phyloP scores from a whole-genome alignment of 106 monocot species.

The Dioscorea alata region DNA sequence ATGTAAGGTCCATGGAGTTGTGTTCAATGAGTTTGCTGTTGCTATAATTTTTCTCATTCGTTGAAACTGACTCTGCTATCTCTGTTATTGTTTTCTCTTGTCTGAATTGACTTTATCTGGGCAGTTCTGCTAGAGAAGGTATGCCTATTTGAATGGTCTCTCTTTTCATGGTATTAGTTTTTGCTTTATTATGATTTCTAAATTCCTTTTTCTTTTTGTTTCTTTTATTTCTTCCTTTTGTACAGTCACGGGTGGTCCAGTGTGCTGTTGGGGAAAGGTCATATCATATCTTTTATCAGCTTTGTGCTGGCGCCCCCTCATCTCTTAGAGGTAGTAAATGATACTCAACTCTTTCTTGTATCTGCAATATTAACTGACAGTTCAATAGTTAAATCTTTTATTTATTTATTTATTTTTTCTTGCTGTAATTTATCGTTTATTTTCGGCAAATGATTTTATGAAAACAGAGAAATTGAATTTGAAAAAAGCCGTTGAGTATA shows the following conservation, averaged over 20 bases:
- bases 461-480: slow-evolving; percentile 80
- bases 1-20: slow-evolving; percentile 37
- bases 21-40: too few relatives aligned
- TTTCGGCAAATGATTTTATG: neutral
- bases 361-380: too few relatives aligned
- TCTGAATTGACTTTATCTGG: neutral
- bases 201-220: too few relatives aligned
- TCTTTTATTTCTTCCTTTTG: slow-evolving; percentile 1
- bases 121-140: slow-evolving; percentile 99
- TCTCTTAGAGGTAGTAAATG: slow-evolving; percentile 58
- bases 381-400: too few relatives aligned
- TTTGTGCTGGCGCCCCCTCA: slow-evolving; percentile 83
- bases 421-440: too few relatives aligned
- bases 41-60: slow-evolving; percentile 4
- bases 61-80: slow-evolving; percentile 3
- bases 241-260: slow-evolving; percentile 97
- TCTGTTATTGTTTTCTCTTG: slow-evolving; percentile 12
- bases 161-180: too few relatives aligned
- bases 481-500: slow-evolving; percentile 69
- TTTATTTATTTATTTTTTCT: too few relatives aligned
- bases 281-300: slow-evolving; percentile 98
- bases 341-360: too few relatives aligned
- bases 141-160: slow-evolving; percentile 11
- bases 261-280: slow-evolving; percentile 88
- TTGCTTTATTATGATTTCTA: too few relatives aligned